phyloP scores from a whole-genome alignment of 2,329 filamentous ascomycete genomes.

The Immersiporthe knoxdaviesiana region DNA sequence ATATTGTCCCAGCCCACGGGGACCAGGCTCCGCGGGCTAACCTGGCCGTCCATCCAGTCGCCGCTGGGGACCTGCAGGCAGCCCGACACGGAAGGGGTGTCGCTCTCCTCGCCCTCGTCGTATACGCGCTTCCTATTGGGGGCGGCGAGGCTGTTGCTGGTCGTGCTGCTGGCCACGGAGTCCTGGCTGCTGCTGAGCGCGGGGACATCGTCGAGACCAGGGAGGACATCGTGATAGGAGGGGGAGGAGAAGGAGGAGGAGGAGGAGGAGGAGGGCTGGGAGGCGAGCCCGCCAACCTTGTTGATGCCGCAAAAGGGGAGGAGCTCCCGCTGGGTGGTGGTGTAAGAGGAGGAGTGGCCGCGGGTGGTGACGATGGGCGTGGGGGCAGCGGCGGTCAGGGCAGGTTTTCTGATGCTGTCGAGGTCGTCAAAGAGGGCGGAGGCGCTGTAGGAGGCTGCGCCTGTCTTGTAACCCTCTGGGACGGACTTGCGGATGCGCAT shows the following conservation, averaged over 20 bases:
- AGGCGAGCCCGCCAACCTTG: conserved; percentile 70
- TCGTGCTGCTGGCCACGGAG: conserved; percentile 46
- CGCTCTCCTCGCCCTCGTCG: conserved; percentile 46
- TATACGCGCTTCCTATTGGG: conserved; percentile 51
- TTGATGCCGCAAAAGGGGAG: conserved; percentile 81
- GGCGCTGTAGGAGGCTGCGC: conserved; percentile 45
- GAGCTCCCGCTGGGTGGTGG: conserved; percentile 60
- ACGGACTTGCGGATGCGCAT: conserved; percentile 95
- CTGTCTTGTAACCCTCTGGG: conserved; percentile 89
- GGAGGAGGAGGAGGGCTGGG: conserved; percentile 47
- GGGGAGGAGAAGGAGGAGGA: background rate
- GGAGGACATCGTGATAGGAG: conserved; percentile 34
- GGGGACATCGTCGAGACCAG: conserved; percentile 47
- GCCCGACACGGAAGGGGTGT: conserved; percentile 27
- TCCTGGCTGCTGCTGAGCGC: conserved; percentile 60
- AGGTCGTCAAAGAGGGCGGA: conserved; percentile 52
- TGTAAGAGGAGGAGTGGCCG: conserved; percentile 32
- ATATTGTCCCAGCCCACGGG: conserved; percentile 44
- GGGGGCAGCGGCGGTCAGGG: conserved; percentile 10
- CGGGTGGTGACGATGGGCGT: conserved; percentile 32
- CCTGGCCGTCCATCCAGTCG: conserved; percentile 43
- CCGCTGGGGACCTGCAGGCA: conserved; percentile 29
- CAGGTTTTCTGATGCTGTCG: conserved; percentile 32
- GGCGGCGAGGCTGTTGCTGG: background rate
- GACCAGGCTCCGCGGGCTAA: conserved; percentile 45